Conservation (phyloP, 2,329 filamentous ascomycete genomes). For the Ascochyta rabiei region DNA sequence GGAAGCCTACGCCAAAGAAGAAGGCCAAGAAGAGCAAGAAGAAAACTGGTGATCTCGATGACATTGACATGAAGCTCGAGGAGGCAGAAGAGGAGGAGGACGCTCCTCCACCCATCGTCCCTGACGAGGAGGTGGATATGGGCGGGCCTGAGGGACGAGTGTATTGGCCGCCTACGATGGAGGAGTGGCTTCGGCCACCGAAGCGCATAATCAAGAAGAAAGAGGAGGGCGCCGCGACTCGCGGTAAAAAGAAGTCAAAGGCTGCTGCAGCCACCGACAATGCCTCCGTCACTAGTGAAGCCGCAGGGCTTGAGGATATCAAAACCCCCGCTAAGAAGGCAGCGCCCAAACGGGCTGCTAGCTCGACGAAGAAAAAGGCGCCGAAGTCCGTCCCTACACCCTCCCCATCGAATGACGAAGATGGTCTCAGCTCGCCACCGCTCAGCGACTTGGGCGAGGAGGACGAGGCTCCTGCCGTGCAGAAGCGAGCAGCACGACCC, state of each 20-base stretch:
- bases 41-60: slow-evolving; percentile 46
- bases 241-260: slow-evolving; percentile 42
- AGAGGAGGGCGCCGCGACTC: slow-evolving; percentile 46
- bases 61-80: slow-evolving; percentile 51
- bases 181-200: slow-evolving; percentile 84
- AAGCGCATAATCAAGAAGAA: slow-evolving; percentile 71
- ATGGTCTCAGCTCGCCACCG: slow-evolving; percentile 41
- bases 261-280: slow-evolving; percentile 30
- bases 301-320: slow-evolving; percentile 40
- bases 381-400: slow-evolving; percentile 52
- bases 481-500: slow-evolving; percentile 32
- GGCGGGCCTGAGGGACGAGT: slow-evolving; percentile 81
- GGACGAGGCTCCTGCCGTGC: slow-evolving; percentile 28
- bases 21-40: slow-evolving; percentile 54
- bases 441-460: slow-evolving; percentile 50
- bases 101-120: slow-evolving; percentile 52
- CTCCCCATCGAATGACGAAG: slow-evolving; percentile 47
- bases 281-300: slow-evolving; percentile 31
- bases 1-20: slow-evolving; percentile 49
- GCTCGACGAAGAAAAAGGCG: slow-evolving; percentile 46
- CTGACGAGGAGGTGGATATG: slow-evolving; percentile 79
- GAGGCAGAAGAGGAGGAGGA: slow-evolving; percentile 49
- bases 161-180: slow-evolving; percentile 89
- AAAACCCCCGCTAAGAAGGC: slow-evolving; percentile 49
- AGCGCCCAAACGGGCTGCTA: slow-evolving; percentile 32